A percentile compares a stretch with the other conserved stretches of the same genome.
Conservation (phyloP, 441 rosid genomes). For the Gossypium laxum region DNA sequence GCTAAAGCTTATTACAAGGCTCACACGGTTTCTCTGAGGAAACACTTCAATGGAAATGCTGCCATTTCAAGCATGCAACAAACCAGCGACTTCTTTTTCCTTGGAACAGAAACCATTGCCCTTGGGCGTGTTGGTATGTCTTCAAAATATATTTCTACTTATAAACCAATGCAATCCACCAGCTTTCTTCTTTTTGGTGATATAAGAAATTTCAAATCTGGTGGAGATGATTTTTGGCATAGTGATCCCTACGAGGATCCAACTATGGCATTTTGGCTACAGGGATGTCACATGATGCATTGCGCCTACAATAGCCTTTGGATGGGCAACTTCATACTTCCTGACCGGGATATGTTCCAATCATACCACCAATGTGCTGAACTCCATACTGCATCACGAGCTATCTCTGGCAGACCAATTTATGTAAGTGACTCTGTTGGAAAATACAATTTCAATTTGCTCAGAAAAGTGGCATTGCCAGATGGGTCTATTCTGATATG, state of each 20-base stretch:
- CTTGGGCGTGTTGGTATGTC: slow-evolving; percentile 70
- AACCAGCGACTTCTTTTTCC: slow-evolving; percentile 78
- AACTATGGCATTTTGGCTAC: slow-evolving; percentile 76
- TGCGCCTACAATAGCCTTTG: slow-evolving; percentile 85
- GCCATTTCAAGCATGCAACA: slow-evolving; percentile 90
- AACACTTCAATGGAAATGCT: slow-evolving; percentile 71
- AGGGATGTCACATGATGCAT: slow-evolving; percentile 92
- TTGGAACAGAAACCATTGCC: slow-evolving; percentile 65
- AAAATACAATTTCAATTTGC: slow-evolving; percentile 45
- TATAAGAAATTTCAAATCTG: background rate
- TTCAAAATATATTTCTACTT: background rate
- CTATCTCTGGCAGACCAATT: slow-evolving; percentile 63
- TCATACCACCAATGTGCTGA: slow-evolving; percentile 68
- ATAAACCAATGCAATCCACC: no score
- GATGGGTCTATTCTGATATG: slow-evolving; percentile 61
- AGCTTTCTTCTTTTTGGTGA: no score
- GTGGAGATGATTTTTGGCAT: slow-evolving; percentile 91
- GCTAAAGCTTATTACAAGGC: slow-evolving; percentile 70
- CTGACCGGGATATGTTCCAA: slow-evolving; percentile 92
- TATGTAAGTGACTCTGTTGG: slow-evolving; percentile 62
- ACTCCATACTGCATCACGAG: slow-evolving; percentile 69
- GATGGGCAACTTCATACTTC: slow-evolving; percentile 87
- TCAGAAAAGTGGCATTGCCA: slow-evolving; percentile 48
- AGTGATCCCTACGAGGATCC: slow-evolving; percentile 78
- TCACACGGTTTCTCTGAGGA: slow-evolving; percentile 48